These are phyloP conservation scores for Cadophora gregata DNA, from an alignment of 2,329 filamentous ascomycete species.

Conservation along the genomic window DNA sequence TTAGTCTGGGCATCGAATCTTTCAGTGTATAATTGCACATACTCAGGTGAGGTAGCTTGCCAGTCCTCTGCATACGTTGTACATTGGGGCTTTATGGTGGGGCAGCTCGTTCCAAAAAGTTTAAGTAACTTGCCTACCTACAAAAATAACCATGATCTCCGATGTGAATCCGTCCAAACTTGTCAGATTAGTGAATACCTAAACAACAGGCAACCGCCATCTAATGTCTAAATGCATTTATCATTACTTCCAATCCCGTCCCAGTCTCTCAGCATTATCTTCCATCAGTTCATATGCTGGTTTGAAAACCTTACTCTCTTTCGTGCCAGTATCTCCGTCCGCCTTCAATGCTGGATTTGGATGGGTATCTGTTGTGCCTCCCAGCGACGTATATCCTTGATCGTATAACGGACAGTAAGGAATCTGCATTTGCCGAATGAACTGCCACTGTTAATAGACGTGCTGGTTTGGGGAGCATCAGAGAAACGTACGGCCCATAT, in stretches of 20 bases:
- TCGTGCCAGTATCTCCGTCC: constrained; percentile 38
- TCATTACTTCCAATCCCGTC: constrained; percentile 63
- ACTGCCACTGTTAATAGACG: constrained; percentile 54
- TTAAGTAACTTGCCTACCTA: neutral
- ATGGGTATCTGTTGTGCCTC: constrained; percentile 85
- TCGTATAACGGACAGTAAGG: constrained; percentile 91
- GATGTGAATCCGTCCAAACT: neutral
- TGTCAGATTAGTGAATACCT: constrained; percentile 1
- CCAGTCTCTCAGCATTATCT: constrained; percentile 80
- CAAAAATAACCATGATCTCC: neutral
- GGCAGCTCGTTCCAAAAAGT: neutral
- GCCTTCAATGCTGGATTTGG: constrained; percentile 78
- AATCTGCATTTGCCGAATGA: constrained; percentile 78
- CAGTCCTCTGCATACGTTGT: neutral
- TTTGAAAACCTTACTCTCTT: constrained; percentile 56
- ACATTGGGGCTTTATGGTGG: neutral
- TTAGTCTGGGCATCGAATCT: neutral
- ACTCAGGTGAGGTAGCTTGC: neutral
- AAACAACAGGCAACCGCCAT: constrained; percentile 12
- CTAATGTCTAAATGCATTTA: constrained; percentile 23
- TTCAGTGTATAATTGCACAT: neutral
- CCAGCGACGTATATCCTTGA: constrained; percentile 88
- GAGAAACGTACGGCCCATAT: constrained; percentile 76
- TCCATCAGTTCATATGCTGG: constrained; percentile 78
- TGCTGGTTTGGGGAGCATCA: constrained; percentile 1